phyloP scores from a whole-genome alignment of 192 early-diverging fungal species.

The Umbelopsis isabellina region DNA sequence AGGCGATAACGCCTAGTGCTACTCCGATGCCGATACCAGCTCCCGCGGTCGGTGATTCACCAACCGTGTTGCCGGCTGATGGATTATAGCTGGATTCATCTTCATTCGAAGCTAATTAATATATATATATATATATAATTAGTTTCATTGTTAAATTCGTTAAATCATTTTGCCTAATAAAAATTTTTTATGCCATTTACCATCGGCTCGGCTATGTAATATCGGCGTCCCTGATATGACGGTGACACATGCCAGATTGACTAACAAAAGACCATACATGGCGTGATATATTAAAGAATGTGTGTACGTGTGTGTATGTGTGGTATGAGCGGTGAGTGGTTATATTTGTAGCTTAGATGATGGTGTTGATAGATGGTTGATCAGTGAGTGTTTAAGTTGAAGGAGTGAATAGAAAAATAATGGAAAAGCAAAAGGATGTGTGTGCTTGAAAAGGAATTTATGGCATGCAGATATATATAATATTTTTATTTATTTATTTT shows the following conservation, averaged over 20 bases:
- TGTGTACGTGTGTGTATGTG: no score
- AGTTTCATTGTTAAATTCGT: slow-evolving; percentile 18
- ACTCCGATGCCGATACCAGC: slow-evolving; percentile 21
- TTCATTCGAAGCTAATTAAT: neutral
- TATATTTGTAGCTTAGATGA: neutral
- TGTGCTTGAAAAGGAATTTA: neutral
- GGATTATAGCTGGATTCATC: slow-evolving; percentile 4
- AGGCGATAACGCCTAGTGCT: neutral
- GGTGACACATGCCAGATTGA: no score
- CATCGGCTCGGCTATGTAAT: neutral
- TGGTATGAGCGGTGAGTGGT: no score
- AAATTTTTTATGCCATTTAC: neutral
- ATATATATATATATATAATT: neutral
- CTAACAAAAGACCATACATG: no score
- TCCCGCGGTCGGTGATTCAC: neutral
- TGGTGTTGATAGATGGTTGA: neutral
- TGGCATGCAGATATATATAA: no score
- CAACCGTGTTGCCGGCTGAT: slow-evolving; percentile 8
- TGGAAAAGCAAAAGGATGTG: neutral
- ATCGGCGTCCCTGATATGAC: no score
- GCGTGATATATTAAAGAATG: no score
- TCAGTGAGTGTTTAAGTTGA: neutral
- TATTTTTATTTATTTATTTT: neutral
- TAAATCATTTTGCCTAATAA: no score
- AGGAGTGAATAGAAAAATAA: neutral